phyloP scores from a whole-genome alignment of 2,329 filamentous ascomycete genomes.

The Colletotrichum somersetense region DNA sequence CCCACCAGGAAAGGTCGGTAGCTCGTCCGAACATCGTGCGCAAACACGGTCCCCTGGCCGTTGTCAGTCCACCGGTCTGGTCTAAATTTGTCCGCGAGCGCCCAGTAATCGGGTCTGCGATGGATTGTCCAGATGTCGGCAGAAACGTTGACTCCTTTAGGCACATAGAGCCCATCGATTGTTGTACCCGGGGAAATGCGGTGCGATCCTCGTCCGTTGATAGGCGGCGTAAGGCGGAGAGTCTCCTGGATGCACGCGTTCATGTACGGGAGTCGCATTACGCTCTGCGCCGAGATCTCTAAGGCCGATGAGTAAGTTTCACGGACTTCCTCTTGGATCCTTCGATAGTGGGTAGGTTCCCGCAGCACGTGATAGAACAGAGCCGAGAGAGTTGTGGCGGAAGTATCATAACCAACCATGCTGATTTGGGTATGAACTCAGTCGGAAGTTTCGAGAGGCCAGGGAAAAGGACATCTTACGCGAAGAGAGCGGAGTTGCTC shows the following conservation, averaged over 20 bases:
- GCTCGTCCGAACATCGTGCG: conserved; percentile 28
- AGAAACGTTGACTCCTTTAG: conserved; percentile 18
- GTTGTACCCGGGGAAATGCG: neutral
- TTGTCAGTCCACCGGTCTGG: conserved; percentile 59
- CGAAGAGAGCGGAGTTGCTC: conserved; percentile 17
- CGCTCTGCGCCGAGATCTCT: conserved; percentile 7
- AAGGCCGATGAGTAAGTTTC: neutral
- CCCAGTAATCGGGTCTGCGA: conserved; percentile 56
- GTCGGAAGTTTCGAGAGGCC: neutral
- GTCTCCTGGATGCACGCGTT: conserved; percentile 67
- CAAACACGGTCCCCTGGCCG: conserved; percentile 21
- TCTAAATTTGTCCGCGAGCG: conserved; percentile 58
- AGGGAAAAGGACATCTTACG: conserved; percentile 2
- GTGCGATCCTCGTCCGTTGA: conserved; percentile 42
- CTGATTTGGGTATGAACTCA: neutral
- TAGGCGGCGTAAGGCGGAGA: conserved; percentile 66
- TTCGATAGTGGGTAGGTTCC: conserved; percentile 10
- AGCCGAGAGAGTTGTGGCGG: conserved; percentile 18
- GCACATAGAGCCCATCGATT: conserved; percentile 24
- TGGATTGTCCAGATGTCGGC: conserved; percentile 49
- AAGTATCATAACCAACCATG: conserved; percentile 30
- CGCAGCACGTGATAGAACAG: conserved; percentile 25
- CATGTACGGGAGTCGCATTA: conserved; percentile 19
- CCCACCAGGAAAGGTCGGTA: conserved; percentile 25
- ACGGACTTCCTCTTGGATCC: conserved; percentile 11